Conservation (phyloP, 441 rosid genomes). For the Croton laevigatus region DNA sequence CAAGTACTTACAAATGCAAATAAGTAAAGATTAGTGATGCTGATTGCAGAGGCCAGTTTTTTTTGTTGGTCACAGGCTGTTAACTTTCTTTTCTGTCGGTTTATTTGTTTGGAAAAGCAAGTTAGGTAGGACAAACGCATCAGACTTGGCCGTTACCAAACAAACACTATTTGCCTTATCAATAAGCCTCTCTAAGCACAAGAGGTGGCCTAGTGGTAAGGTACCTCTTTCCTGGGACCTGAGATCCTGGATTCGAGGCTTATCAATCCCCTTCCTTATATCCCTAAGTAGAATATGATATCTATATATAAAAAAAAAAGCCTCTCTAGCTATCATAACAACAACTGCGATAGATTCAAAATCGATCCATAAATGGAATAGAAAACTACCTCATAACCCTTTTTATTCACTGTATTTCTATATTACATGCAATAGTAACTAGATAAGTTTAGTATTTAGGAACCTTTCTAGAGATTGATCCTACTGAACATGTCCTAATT, state of each 20-base stretch:
- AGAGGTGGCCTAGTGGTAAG: no score
- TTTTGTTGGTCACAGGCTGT: conserved; percentile 23
- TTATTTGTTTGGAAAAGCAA: conserved; percentile 11
- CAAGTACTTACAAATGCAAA: neutral
- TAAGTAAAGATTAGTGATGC: neutral
- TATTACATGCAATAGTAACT: neutral
- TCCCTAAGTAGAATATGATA: no score
- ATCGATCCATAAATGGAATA: conserved; percentile 11
- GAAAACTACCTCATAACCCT: neutral
- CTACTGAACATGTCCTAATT: neutral
- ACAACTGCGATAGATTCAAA: conserved; percentile 15
- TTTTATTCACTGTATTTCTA: neutral
- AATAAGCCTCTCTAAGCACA: no score
- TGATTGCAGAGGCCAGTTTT: neutral
- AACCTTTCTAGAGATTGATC: neutral
- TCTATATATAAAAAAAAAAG: no score
- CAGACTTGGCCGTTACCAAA: conserved; percentile 19
- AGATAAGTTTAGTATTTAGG: neutral
- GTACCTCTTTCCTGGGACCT: no score
- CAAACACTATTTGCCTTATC: conserved; percentile 14
- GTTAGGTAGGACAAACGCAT: conserved; percentile 18
- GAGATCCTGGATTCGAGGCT: no score
- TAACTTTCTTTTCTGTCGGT: conserved; percentile 26
- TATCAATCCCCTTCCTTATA: no score
- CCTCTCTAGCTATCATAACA: no score